These are phyloP conservation scores for Penicillium sclerotigenum DNA, from an alignment of 2,329 filamentous ascomycete species.

Conservation along the genomic window DNA sequence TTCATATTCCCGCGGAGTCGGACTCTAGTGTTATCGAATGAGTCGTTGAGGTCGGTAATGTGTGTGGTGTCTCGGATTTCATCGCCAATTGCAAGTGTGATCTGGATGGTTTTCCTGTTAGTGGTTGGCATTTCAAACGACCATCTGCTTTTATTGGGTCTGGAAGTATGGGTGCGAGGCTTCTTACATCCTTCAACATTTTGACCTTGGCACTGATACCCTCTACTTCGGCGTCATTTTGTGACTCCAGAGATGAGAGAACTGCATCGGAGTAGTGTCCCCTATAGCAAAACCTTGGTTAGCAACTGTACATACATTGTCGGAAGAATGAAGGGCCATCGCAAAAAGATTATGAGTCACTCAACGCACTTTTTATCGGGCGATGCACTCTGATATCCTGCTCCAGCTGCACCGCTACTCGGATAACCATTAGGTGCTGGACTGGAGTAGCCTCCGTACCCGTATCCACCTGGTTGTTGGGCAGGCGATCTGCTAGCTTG, in stretches of 20 bases:
- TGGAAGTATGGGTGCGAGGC: constrained; percentile 16
- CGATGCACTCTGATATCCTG: constrained; percentile 58
- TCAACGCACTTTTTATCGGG: constrained; percentile 63
- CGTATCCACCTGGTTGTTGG: constrained; percentile 52
- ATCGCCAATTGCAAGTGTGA: constrained; percentile 89
- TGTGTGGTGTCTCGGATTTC: constrained; percentile 89
- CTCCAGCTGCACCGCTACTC: constrained; percentile 29
- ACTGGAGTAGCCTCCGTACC: constrained; percentile 33
- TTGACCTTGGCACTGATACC: constrained; percentile 89
- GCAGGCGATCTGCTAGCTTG: constrained; percentile 40
- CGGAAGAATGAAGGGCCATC: not conserved
- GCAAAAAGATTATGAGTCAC: not conserved
- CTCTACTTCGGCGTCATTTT: constrained; percentile 86
- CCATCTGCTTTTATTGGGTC: not conserved
- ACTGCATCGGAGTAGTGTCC: constrained; percentile 93
- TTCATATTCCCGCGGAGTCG: constrained; percentile 91
- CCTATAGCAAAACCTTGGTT: constrained; percentile 42
- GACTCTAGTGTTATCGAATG: constrained; percentile 80
- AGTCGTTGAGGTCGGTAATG: constrained; percentile 91
- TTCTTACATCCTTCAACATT: constrained; percentile 78
- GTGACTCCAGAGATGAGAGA: constrained; percentile 87
- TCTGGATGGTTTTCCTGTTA: constrained; percentile 48
- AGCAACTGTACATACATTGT: not conserved
- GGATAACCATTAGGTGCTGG: constrained; percentile 24
- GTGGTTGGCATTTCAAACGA: not conserved